Conservation (phyloP, 805 yeast genomes). For the Candida xyloterini region DNA sequence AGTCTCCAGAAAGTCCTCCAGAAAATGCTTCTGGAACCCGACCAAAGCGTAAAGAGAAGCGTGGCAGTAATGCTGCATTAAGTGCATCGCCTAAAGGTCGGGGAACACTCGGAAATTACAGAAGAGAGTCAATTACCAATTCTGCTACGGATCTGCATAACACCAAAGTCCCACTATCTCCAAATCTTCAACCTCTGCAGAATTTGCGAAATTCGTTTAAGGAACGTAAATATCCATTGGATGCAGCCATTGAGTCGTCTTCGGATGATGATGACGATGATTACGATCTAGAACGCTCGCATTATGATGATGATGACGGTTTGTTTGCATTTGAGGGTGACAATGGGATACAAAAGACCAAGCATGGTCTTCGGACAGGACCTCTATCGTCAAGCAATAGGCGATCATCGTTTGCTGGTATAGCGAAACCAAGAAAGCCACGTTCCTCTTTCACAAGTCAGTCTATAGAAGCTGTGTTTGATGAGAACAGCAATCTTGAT, state of each 20-base stretch:
- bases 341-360: slow-evolving; percentile 8
- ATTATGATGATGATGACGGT: slow-evolving; percentile 38
- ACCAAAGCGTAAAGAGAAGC: slow-evolving; percentile 12
- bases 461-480: slow-evolving; percentile 31
- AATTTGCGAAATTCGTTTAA: slow-evolving; percentile 29
- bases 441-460: slow-evolving; percentile 33
- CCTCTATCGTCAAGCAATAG: slow-evolving; percentile 24
- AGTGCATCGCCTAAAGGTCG: slow-evolving; percentile 22
- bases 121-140: slow-evolving; percentile 54
- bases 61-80: slow-evolving; percentile 12
- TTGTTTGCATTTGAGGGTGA: slow-evolving; percentile 29
- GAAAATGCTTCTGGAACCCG: slow-evolving; percentile 5
- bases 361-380: slow-evolving; percentile 19
- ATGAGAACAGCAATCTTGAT: slow-evolving; percentile 25
- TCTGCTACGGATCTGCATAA: slow-evolving; percentile 43
- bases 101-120: slow-evolving; percentile 13
- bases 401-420: slow-evolving; percentile 35
- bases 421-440: slow-evolving; percentile 34
- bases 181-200: slow-evolving; percentile 30
- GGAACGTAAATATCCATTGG: slow-evolving; percentile 32
- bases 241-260: slow-evolving; percentile 39
- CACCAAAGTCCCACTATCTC: slow-evolving; percentile 43
- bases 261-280: slow-evolving; percentile 38
- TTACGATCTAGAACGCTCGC: slow-evolving; percentile 35
- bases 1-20: slow-evolving; percentile 19